A percentile compares a stretch with the other conserved stretches of the same genome.
Conservation (phyloP, 768 basidiomycete genomes). For the Boletus sp. region DNA sequence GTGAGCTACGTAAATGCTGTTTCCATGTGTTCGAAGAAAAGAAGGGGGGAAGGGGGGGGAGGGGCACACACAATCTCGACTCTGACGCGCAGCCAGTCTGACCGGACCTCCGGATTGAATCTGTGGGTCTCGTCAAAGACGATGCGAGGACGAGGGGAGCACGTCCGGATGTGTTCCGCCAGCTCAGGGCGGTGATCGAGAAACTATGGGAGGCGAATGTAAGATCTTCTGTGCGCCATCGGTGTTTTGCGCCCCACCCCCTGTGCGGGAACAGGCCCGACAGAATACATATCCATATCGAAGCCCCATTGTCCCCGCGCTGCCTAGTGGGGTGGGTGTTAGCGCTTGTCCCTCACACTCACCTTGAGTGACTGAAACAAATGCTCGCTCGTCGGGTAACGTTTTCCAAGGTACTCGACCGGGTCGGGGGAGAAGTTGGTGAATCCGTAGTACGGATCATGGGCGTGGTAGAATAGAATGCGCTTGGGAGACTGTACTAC, state of each 20-base stretch:
- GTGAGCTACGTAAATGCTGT: slow-evolving; percentile 2
- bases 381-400: slow-evolving; percentile 47
- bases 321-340: not conserved
- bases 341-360: slow-evolving; percentile 1
- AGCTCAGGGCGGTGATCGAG: slow-evolving; percentile 34
- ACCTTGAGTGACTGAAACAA: slow-evolving; percentile 46
- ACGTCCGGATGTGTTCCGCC: slow-evolving; percentile 35
- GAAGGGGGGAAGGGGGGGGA: not conserved
- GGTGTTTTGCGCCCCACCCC: slow-evolving; percentile 1
- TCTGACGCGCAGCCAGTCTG: slow-evolving; percentile 34
- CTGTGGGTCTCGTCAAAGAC: slow-evolving; percentile 35
- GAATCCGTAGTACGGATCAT: slow-evolving; percentile 38
- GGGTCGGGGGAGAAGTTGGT: slow-evolving; percentile 44
- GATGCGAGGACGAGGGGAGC: slow-evolving; percentile 30
- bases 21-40: slow-evolving; percentile 14
- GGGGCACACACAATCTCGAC: slow-evolving; percentile 28
- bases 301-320: not conserved
- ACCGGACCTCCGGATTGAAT: slow-evolving; percentile 35
- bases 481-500: slow-evolving; percentile 16
- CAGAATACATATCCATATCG: not conserved
- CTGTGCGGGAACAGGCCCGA: not conserved
- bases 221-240: slow-evolving; percentile 18
- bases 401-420: slow-evolving; percentile 36
- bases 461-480: slow-evolving; percentile 32
- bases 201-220: slow-evolving; percentile 23